Conservation (phyloP, 2,329 filamentous ascomycete species). For the Phyllosticta citriasiana region DNA sequence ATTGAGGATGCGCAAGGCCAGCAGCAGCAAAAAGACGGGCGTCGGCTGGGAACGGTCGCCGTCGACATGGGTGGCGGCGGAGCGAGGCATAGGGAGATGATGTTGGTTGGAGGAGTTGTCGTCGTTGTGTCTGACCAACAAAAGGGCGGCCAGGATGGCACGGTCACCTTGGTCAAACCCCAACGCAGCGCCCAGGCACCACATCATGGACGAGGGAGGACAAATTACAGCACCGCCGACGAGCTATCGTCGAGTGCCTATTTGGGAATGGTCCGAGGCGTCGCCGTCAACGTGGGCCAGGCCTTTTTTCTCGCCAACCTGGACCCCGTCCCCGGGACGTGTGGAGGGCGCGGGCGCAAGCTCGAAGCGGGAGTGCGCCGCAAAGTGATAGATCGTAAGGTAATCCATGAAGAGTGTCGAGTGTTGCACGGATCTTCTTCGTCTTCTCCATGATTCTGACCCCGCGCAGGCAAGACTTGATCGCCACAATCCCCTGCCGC, state of each 20-base stretch:
- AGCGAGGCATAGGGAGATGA: constrained; percentile 1
- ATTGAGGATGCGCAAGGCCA: constrained; percentile 71
- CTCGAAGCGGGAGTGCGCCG: background rate
- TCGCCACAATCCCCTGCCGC: background rate
- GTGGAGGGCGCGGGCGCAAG: background rate
- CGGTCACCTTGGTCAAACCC: background rate
- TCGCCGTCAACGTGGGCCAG: background rate
- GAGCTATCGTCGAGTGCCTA: constrained; percentile 9
- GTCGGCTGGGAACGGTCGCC: background rate
- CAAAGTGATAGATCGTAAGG: constrained; percentile 6
- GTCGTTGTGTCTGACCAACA: background rate
- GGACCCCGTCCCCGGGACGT: background rate
- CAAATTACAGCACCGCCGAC: background rate
- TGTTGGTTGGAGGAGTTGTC: background rate
- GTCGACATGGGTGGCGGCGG: constrained; percentile 5
- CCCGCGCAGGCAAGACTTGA: background rate
- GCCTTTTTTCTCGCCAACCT: background rate
- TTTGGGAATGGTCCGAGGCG: constrained; percentile 1
- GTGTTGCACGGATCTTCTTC: background rate
- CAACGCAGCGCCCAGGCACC: background rate
- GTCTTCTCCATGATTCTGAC: background rate
- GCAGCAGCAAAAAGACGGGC: constrained; percentile 23
- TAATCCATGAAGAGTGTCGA: background rate
- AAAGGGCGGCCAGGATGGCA: constrained; percentile 1
- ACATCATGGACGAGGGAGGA: background rate